Percentiles rank a stretch among this genome's conserved stretches.
phyloP scores from a whole-genome alignment of 345 rosid genomes.

The Sonneratia caseolaris region DNA sequence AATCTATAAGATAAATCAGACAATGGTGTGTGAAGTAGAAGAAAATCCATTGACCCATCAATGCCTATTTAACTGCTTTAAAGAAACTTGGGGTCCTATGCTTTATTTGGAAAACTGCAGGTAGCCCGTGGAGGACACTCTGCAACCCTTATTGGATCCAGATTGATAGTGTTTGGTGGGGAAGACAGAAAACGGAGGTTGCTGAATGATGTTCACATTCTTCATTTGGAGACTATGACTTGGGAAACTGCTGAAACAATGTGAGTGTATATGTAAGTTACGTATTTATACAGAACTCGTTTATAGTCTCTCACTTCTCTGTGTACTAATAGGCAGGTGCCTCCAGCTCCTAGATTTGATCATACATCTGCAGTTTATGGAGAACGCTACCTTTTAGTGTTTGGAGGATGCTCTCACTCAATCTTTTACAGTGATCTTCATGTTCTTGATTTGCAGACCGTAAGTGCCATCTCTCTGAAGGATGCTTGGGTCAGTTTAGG shows the following conservation, averaged over 20 bases:
- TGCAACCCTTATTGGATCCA: slow-evolving; percentile 66
- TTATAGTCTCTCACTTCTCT: slow-evolving; percentile 19
- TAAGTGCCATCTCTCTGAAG: slow-evolving; percentile 26
- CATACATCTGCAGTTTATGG: slow-evolving; percentile 78
- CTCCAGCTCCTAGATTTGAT: slow-evolving; percentile 96
- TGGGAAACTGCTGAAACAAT: slow-evolving; percentile 62
- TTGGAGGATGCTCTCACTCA: slow-evolving; percentile 97
- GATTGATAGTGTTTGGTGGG: slow-evolving; percentile 79
- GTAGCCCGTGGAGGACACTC: slow-evolving; percentile 92
- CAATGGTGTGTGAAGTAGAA: not conserved
- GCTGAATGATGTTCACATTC: slow-evolving; percentile 67
- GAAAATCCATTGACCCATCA: not conserved
- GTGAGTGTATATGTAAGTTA: slow-evolving; percentile 37
- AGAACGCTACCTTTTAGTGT: slow-evolving; percentile 68
- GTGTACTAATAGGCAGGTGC: slow-evolving; percentile 65
- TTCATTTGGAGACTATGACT: slow-evolving; percentile 76
- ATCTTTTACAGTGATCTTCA: slow-evolving; percentile 87
- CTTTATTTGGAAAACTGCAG: slow-evolving; percentile 32
- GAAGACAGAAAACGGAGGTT: slow-evolving; percentile 72
- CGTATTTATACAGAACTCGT: slow-evolving; percentile 2
- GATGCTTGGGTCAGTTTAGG: not conserved
- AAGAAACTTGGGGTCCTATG: slow-evolving; percentile 8
- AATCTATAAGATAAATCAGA: not conserved
- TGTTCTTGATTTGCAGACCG: slow-evolving; percentile 79
- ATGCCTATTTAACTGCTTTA: not conserved